Base-by-base conservation (phyloP, 805 yeast genomes). In the Candida insectorum region DNA sequence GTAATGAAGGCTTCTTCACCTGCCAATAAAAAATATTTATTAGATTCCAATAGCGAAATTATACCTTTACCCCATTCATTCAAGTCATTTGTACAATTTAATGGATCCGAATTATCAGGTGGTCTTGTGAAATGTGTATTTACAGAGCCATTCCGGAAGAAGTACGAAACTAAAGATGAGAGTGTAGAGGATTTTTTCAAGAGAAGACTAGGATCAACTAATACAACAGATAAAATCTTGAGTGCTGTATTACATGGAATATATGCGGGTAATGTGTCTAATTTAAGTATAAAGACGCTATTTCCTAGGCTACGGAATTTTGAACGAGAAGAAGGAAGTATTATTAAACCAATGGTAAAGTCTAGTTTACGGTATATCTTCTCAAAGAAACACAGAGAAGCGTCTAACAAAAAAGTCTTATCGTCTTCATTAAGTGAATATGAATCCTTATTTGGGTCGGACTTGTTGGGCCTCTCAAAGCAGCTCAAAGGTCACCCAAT, bases 201-300 rank as follows among this genome's bases (percentile, higher is more conserved):
- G 2, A 64, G 97, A 43, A 60, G 96, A 40, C 81, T 88, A 52
- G 89, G 89, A 3, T 49, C 44, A 7, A 63, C 65, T 6, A 34
- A 63, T 3, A 56, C 81, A 4, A 63, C 72, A 3, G 62, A 60
- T 37, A 79, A 85, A 31, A 58, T 91, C 10, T 59, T 84, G 14
- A 84, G 95, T 56, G 97, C 96, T 0, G 60, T 88, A 4, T 66
- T 83, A 53, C 87, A 88, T 50, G 98, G 98, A 0, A 79, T 93
- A 1, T 91, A 88, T 56, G 96, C 95, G 1, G 71, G 71, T 1
- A 95, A 89, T 55, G 69, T 78, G 2, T 49, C 68, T 5, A 63
- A 73, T 36, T 57, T 91, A 30, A 84, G 95, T 62, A 77, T 82
- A 0, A 60, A 73, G 14, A 67, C 83, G 4, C 67, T 85, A 0